Conservation (phyloP, 352 stramenopile species). For the Sclerospora graminicola region DNA sequence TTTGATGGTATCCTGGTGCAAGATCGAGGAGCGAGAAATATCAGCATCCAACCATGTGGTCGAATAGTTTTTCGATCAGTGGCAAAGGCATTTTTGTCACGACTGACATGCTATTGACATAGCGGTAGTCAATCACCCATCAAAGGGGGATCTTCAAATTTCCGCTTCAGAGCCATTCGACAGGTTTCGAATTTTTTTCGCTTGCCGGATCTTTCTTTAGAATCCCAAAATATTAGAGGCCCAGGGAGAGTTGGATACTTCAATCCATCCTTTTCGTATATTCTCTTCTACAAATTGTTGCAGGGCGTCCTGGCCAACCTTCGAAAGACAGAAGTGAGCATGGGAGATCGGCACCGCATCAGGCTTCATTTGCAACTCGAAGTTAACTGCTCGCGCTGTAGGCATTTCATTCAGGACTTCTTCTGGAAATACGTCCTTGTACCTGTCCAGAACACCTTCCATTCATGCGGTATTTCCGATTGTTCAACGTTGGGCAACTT, state of each 20-base stretch:
- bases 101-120: background rate
- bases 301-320: constrained; percentile 3
- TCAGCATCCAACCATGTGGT: background rate
- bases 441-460: background rate
- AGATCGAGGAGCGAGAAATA: background rate
- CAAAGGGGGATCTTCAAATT: constrained; percentile 6
- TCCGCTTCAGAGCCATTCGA: constrained; percentile 7
- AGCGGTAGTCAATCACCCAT: background rate
- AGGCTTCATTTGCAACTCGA: constrained; percentile 15
- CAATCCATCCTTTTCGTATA: constrained; percentile 14
- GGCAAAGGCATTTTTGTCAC: background rate
- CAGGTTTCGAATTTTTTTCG: background rate
- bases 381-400: constrained; percentile 3
- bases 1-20: background rate
- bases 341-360: constrained; percentile 5
- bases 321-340: constrained; percentile 7
- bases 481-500: constrained; percentile 3
- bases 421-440: constrained; percentile 8
- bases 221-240: constrained; percentile 17
- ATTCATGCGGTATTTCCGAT: background rate
- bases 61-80: background rate
- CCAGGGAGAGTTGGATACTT: constrained; percentile 15
- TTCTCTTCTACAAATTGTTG: constrained; percentile 6
- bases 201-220: constrained; percentile 12
- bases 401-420: constrained; percentile 6